phyloP scores from a whole-genome alignment of 2,329 filamentous ascomycete genomes.

The Colletotrichum noveboracense region DNA sequence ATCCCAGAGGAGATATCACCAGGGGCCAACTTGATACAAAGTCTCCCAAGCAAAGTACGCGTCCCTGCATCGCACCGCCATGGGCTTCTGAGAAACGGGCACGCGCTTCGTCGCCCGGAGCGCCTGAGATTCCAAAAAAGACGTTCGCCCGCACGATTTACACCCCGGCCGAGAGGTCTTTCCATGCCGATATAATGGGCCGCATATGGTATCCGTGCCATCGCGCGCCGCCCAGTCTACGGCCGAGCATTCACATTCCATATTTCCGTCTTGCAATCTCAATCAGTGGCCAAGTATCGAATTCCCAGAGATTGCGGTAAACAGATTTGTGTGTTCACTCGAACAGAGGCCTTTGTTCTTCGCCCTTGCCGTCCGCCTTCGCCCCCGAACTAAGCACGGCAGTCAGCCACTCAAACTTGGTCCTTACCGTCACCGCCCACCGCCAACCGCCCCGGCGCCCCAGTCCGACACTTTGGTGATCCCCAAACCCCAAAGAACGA shows the following conservation, averaged over 20 bases:
- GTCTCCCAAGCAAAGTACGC: neutral
- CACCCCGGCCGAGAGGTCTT: neutral
- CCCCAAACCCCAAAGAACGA: neutral
- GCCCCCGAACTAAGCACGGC: neutral
- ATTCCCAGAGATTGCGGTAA: neutral
- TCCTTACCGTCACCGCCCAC: neutral
- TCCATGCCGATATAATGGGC: neutral
- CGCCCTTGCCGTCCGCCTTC: neutral
- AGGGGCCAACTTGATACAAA: conserved; percentile 8
- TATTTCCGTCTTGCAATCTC: neutral
- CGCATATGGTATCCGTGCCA: conserved; percentile 2
- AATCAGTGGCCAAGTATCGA: neutral
- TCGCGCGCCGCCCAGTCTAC: neutral
- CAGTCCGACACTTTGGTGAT: conserved; percentile 10
- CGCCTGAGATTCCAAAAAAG: neutral
- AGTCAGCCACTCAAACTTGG: neutral
- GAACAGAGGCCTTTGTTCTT: neutral
- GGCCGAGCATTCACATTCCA: neutral
- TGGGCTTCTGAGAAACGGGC: neutral
- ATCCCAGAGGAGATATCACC: neutral
- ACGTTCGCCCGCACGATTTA: neutral
- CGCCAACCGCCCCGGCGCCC: neutral
- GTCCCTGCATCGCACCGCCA: neutral
- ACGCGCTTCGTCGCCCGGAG: neutral
- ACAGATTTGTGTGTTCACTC: neutral